A percentile compares a stretch with the other conserved stretches of the same genome.
phyloP scores from a whole-genome alignment of 805 yeast species.

The Cyberlindnera subsufficiens region DNA sequence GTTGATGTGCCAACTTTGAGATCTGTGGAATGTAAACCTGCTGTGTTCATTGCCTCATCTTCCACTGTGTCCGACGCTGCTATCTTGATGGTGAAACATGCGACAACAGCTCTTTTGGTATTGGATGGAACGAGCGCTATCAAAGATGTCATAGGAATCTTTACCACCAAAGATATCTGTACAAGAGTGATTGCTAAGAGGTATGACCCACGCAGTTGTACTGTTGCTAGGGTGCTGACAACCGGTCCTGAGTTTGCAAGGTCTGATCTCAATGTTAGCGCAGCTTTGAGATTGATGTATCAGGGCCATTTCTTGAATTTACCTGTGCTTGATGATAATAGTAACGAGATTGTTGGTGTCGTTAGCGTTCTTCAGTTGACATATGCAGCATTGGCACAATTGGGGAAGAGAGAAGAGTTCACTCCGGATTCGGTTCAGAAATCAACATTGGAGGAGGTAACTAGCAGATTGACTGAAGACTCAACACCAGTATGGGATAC shows the following conservation, averaged over 20 bases:
- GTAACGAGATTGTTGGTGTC: slow-evolving; percentile 30
- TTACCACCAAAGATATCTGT: slow-evolving; percentile 41
- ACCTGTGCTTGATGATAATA: slow-evolving; percentile 30
- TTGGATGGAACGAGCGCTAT: slow-evolving; percentile 27
- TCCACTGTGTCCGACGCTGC: slow-evolving; percentile 34
- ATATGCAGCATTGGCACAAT: slow-evolving; percentile 32
- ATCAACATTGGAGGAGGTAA: slow-evolving; percentile 19
- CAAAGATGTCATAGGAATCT: slow-evolving; percentile 36
- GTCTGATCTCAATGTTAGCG: slow-evolving; percentile 32
- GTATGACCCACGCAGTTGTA: slow-evolving; percentile 30
- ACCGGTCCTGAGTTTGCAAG: slow-evolving; percentile 41
- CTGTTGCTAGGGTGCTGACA: slow-evolving; percentile 38
- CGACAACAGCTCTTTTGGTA: slow-evolving; percentile 36
- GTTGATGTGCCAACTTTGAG: slow-evolving; percentile 37
- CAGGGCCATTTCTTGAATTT: slow-evolving; percentile 40
- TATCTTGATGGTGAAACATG: slow-evolving; percentile 30
- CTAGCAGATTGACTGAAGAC: slow-evolving; percentile 19
- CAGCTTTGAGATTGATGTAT: slow-evolving; percentile 40
- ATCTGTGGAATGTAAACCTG: slow-evolving; percentile 19
- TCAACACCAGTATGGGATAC: slow-evolving; percentile 25
- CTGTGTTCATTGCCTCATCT: slow-evolving; percentile 31
- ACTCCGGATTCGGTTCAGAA: slow-evolving; percentile 14
- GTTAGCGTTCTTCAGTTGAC: slow-evolving; percentile 40
- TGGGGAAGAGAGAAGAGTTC: slow-evolving; percentile 24
- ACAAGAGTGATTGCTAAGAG: slow-evolving; percentile 34